Conservation (phyloP, 2,329 filamentous ascomycete genomes). For the Sporothrix protearum region DNA sequence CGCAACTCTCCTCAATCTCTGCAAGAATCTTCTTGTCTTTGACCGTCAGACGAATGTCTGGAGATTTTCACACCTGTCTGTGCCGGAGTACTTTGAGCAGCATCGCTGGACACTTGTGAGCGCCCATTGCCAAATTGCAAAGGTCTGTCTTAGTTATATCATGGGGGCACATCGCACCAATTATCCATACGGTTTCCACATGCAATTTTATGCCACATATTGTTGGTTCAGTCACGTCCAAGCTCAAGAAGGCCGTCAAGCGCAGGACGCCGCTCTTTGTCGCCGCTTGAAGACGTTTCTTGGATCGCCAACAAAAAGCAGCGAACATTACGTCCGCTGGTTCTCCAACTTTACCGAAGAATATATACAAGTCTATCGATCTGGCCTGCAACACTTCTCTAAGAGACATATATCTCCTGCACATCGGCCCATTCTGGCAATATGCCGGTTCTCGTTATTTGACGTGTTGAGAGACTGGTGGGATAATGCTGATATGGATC, state of each 20-base stretch:
- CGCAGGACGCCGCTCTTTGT: not conserved
- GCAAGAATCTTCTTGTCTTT: slow-evolving; percentile 27
- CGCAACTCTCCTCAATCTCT: slow-evolving; percentile 14
- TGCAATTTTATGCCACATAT: too few species aligned
- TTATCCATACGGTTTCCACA: not conserved
- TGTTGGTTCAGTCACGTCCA: not conserved
- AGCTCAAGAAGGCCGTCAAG: not conserved
- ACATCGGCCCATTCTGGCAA: not conserved
- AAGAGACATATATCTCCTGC: not conserved
- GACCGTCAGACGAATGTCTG: slow-evolving; percentile 20
- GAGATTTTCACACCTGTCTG: slow-evolving; percentile 27
- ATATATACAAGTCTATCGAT: too few species aligned
- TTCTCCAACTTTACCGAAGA: not conserved
- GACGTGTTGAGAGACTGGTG: not conserved
- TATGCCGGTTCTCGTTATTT: not conserved
- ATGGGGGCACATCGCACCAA: not conserved
- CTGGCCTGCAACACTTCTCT: not conserved
- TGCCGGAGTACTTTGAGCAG: slow-evolving; percentile 27
- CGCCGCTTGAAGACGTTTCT: not conserved
- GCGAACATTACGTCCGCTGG: not conserved
- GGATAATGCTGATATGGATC: not conserved
- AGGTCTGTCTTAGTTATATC: slow-evolving; percentile 19
- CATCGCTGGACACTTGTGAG: slow-evolving; percentile 19
- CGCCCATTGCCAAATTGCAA: slow-evolving; percentile 23
- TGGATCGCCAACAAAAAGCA: not conserved